Evolutionary conservation across 176 grass and related monocot species (phyloP).

Genomic region (Aegilops bicornis): DNA sequence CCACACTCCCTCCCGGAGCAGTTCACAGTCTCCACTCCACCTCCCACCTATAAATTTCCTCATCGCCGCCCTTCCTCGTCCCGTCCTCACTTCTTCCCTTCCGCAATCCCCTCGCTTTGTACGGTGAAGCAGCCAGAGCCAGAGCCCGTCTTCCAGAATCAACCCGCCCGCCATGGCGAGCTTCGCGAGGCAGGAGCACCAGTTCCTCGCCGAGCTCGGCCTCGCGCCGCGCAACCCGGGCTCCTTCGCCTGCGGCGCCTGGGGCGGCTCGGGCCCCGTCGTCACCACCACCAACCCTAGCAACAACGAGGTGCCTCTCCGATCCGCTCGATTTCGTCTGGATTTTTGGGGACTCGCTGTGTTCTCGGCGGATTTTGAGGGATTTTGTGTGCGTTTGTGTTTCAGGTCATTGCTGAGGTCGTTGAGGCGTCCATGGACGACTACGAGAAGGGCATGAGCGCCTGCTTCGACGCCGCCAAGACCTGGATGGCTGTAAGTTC

Average conservation of each 20-base stretch:
- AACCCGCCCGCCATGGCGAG: constrained; percentile 43
- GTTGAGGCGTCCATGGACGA: constrained; percentile 76
- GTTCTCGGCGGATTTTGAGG: constrained; percentile 24
- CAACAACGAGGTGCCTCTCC: constrained; percentile 69
- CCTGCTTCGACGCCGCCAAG: constrained; percentile 81
- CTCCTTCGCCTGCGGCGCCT: constrained; percentile 63
- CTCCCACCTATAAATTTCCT: constrained; percentile 19
- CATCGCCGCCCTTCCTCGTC: neutral
- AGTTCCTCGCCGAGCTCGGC: constrained; percentile 96
- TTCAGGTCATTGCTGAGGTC: constrained; percentile 89
- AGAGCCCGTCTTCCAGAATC: neutral
- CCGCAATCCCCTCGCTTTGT: neutral
- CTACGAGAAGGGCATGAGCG: constrained; percentile 78
- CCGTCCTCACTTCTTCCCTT: neutral
- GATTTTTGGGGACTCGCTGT: neutral
- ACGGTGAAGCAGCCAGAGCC: neutral
- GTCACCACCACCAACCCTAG: constrained; percentile 57
- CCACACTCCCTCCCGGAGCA: constrained; percentile 15
- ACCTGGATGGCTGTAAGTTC: constrained; percentile 73
- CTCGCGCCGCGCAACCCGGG: constrained; percentile 75
- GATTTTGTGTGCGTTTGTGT: neutral
- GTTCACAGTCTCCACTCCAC: constrained; percentile 40
- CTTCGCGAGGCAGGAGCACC: constrained; percentile 72
- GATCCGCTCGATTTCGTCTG: constrained; percentile 9
- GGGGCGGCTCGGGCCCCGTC: constrained; percentile 63